Evolutionary conservation across 176 grass and related monocot species (phyloP).

Genomic region (Eleusine coracana): DNA sequence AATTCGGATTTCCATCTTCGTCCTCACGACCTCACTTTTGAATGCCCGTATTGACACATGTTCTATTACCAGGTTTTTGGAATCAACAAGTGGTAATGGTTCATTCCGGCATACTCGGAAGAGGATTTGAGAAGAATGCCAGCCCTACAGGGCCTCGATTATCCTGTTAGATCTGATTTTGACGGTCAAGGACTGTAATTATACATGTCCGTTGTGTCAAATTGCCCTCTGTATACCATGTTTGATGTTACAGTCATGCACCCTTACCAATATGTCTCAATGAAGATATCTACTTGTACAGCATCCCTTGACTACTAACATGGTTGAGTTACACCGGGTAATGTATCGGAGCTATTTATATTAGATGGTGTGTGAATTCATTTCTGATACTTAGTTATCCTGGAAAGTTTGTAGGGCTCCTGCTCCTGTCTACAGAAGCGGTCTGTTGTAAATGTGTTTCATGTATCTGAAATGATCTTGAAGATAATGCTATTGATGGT

Average conservation of each 20-base stretch:
- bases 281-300: neutral
- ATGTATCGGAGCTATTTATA: neutral
- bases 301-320: neutral
- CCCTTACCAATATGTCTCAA: neutral
- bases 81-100: slow-evolving; percentile 82
- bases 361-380: neutral
- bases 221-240: neutral
- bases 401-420: neutral
- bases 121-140: slow-evolving; percentile 83
- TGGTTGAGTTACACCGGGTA: neutral
- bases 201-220: neutral
- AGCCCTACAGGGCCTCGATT: slow-evolving; percentile 76
- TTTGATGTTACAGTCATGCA: slow-evolving; percentile 12
- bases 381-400: neutral
- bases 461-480: slow-evolving; percentile 3
- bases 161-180: slow-evolving; percentile 76
- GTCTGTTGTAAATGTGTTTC: slow-evolving; percentile 21
- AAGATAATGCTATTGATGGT: neutral
- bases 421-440: neutral
- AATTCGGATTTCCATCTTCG: neutral
- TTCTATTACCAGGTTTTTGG: slow-evolving; percentile 71
- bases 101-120: slow-evolving; percentile 80
- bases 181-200: slow-evolving; percentile 33
- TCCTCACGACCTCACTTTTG: too few relatives aligned
- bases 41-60: neutral